Base-by-base conservation (phyloP, 1,139 yeast species). In the Candida dubliniensis region DNA sequence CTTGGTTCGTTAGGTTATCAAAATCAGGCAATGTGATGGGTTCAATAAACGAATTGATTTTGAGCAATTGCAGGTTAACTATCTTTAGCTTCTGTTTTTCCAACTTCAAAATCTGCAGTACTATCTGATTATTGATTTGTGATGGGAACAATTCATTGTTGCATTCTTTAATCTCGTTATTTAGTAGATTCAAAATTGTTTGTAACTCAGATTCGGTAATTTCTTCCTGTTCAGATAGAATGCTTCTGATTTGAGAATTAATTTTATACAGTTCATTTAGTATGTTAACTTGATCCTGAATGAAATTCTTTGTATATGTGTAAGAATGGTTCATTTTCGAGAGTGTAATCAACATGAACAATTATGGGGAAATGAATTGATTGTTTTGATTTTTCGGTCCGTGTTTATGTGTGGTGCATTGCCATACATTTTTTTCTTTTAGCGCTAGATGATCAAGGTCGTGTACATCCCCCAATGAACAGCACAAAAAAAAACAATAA, bases 51-150 rank as follows among this genome's bases (percentile, higher is more conserved):
- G 48, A 40, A 31, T 59, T 53, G 2, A 66, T 54, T 14, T 56
- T 57, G 12, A 45, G 42, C 31, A 72, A 50, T 39, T 59, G 59
- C 23, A 64, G 69, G 46, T 59, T 60, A 11, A 69, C 66, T 25
- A 56, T 47, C 23, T 55, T 47, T 14, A 69, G 38, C 45, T 67
- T 64, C 26, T 61, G 57, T 33, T 58, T 55, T 45, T 72, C 77
- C 42, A 62, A 55, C 53, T 66, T 66, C 14, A 67, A 39, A 10
- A 72, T 55, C 48, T 71, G 77, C 44, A 64, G 68, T 9, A 64
- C 63, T 1, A 71, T 62, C 44, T 69, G 74, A 47, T 64, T 63
- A 10, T 64, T 59, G n/a, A 64, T 60, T 46, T 68, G 72, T 11
- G 58, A 45, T 32, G 60, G 52, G 51, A 64, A 72, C 38, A 56